Percentiles rank a stretch among this genome's conserved stretches.
Evolutionary conservation across 2,329 filamentous ascomycete genomes (phyloP).

Genomic region (Chaetomium globosum): DNA sequence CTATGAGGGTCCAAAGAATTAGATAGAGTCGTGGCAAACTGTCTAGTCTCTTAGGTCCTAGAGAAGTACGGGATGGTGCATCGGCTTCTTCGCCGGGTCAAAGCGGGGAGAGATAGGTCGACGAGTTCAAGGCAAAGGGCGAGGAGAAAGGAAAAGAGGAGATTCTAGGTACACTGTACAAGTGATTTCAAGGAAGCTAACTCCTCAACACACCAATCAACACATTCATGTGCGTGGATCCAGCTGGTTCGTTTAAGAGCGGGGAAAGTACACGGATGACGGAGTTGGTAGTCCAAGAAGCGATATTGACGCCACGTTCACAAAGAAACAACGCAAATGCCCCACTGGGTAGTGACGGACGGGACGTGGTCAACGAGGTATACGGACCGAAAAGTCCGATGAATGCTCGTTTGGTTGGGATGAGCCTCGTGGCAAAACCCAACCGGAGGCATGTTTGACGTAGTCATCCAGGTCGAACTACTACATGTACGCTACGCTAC

Average conservation of each 20-base stretch:
- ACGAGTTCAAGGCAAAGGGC: slow-evolving; percentile 3
- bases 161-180: neutral
- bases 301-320: neutral
- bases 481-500: neutral
- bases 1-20: slow-evolving; percentile 24
- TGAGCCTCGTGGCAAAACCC: no score
- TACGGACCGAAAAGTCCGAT: neutral
- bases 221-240: neutral
- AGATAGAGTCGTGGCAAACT: slow-evolving; percentile 14
- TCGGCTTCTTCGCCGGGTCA: neutral
- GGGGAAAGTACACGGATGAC: neutral
- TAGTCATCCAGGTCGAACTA: no score
- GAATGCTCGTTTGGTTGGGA: neutral
- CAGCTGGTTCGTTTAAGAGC: neutral
- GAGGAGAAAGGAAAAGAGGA: neutral
- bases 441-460: no score
- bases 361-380: neutral
- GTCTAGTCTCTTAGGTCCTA: slow-evolving; percentile 15
- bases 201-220: no score
- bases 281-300: no score
- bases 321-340: neutral
- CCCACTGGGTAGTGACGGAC: neutral
- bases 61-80: slow-evolving; percentile 19
- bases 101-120: slow-evolving; percentile 7
- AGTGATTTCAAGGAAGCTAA: neutral